Conservation (phyloP, 2,329 filamentous ascomycete genomes). For the Spiromastix sp. region DNA sequence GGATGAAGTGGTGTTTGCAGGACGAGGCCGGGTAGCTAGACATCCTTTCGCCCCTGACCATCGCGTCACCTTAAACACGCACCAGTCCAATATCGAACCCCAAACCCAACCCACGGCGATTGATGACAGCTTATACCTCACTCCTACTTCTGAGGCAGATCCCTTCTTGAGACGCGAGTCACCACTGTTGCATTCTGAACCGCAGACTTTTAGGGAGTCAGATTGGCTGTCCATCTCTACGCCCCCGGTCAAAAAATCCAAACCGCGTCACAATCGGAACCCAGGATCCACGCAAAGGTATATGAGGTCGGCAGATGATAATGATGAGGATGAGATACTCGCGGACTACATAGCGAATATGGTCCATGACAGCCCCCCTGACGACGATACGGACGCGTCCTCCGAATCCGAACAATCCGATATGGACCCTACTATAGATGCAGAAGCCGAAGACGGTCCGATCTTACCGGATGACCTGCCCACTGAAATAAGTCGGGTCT, state of each 20-base stretch:
- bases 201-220: too few species aligned
- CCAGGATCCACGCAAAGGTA: neutral
- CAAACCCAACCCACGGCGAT: neutral
- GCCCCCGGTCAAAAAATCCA: neutral
- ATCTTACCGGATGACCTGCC: constrained; percentile 41
- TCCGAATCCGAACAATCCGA: neutral
- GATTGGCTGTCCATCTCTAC: neutral
- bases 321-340: constrained; percentile 25
- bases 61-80: too few species aligned
- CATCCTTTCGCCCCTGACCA: neutral
- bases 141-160: neutral
- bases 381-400: constrained; percentile 12
- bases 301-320: constrained; percentile 20
- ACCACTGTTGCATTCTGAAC: too few species aligned
- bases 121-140: neutral
- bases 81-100: neutral
- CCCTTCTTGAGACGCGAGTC: too few species aligned
- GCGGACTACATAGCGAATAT: constrained; percentile 9
- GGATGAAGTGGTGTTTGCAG: constrained; percentile 42
- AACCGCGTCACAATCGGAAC: neutral
- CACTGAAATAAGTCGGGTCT: constrained; percentile 32
- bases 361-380: constrained; percentile 7
- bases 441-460: constrained; percentile 35
- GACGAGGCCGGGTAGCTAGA: constrained; percentile 17
- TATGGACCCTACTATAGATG: constrained; percentile 27